A percentile compares a stretch with the other conserved stretches of the same genome.
Conservation (phyloP, 2,329 filamentous ascomycete genomes). For the Moelleriella libera region DNA sequence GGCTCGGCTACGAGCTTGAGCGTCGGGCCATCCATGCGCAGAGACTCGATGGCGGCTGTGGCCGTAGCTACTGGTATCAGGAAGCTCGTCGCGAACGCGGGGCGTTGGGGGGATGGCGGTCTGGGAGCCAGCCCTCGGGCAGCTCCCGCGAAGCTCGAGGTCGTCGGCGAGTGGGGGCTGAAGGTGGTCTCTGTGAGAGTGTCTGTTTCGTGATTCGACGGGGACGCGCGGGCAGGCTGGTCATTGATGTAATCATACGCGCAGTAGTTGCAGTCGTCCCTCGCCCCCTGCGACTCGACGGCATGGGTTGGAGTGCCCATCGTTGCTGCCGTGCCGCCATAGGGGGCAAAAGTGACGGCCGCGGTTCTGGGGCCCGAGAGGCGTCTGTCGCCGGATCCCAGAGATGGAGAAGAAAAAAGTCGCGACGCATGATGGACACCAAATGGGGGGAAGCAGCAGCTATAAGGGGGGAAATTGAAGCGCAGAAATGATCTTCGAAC, state of each 20-base stretch:
- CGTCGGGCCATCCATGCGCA: neutral
- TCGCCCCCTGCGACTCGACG: conserved; percentile 10
- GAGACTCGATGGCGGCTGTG: neutral
- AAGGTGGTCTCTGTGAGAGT: conserved; percentile 42
- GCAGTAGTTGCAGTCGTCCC: conserved; percentile 4
- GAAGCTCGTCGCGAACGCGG: neutral
- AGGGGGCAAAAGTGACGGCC: neutral
- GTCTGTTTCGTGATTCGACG: conserved; percentile 37
- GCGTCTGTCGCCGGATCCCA: too few species aligned
- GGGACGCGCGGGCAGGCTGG: conserved; percentile 20
- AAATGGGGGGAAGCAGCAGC: too few species aligned
- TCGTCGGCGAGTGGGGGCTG: conserved; percentile 41
- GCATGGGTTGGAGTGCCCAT: neutral
- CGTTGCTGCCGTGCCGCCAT: conserved; percentile 3
- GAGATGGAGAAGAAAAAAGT: too few species aligned
- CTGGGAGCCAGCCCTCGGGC: conserved; percentile 41
- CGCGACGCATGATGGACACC: too few species aligned
- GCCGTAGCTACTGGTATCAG: neutral
- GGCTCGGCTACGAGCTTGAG: neutral
- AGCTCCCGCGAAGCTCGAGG: conserved; percentile 31
- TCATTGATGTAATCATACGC: conserved; percentile 2
- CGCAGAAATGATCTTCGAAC: too few species aligned
- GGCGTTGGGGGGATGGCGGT: conserved; percentile 41
- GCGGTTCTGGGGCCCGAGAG: neutral
- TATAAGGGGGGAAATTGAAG: too few species aligned